Percentiles rank a stretch among this genome's conserved stretches.
Evolutionary conservation across 441 rosid species (phyloP).

Genomic region (Corymbia calophylla): DNA sequence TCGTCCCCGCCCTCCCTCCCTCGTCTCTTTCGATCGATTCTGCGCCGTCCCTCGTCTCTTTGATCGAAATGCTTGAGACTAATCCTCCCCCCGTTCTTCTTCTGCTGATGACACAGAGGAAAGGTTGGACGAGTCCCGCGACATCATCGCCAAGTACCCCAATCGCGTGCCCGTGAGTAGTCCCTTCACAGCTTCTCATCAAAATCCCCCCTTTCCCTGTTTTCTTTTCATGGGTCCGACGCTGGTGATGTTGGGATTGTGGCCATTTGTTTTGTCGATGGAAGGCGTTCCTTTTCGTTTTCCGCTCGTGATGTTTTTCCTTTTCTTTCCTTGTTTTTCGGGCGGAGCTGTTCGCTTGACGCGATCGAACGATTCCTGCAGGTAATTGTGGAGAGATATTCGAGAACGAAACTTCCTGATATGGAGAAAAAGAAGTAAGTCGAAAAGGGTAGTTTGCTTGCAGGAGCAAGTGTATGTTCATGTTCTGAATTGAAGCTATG

Average conservation of each 20-base stretch:
- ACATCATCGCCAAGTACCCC: slow-evolving; percentile 57
- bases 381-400: slow-evolving; percentile 5
- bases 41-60: background rate
- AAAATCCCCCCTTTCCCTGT: background rate
- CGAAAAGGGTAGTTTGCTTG: background rate
- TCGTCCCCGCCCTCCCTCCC: background rate
- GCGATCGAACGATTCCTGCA: background rate
- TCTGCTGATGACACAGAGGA: slow-evolving; percentile 39
- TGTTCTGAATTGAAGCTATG: background rate
- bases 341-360: background rate
- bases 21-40: background rate
- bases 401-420: slow-evolving; percentile 4
- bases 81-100: background rate
- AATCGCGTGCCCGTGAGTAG: slow-evolving; percentile 67
- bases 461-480: background rate
- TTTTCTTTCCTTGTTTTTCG: background rate
- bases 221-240: background rate
- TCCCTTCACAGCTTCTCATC: background rate
- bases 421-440: slow-evolving; percentile 14
- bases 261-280: background rate
- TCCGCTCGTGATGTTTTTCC: background rate
- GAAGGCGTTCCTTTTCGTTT: background rate
- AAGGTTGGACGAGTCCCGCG: slow-evolving; percentile 61
- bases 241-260: background rate
- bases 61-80: background rate